Conservation (phyloP, 2,329 filamentous ascomycete genomes). For the Metarhizium sp. region DNA sequence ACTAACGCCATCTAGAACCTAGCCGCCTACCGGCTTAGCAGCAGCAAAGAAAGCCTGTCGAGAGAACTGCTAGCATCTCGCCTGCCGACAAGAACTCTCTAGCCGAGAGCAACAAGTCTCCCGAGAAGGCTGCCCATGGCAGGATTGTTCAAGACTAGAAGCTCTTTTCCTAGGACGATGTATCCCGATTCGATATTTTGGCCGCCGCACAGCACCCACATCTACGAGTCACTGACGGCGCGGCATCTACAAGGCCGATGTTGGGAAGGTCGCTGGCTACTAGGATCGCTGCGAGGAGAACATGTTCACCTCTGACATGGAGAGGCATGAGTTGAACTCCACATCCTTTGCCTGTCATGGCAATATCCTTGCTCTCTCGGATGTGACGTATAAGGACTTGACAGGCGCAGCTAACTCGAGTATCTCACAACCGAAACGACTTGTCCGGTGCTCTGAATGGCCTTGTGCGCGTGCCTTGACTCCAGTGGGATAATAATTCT, state of each 20-base stretch:
- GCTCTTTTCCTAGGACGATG: conserved; percentile 90
- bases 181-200: conserved; percentile 94
- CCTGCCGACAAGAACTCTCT: conserved; percentile 94
- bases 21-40: conserved; percentile 78
- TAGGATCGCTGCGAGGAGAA: conserved; percentile 83
- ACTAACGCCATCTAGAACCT: conserved; percentile 43
- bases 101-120: conserved; percentile 85
- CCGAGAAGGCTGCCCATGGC: conserved; percentile 94
- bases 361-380: conserved; percentile 74
- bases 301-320: conserved; percentile 69
- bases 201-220: conserved; percentile 82
- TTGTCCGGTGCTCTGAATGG: conserved; percentile 85
- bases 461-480: conserved; percentile 83
- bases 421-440: conserved; percentile 86
- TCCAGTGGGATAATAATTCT: conserved; percentile 94
- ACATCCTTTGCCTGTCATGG: conserved; percentile 99
- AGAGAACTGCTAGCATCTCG: conserved; percentile 92
- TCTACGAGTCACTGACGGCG: conserved; percentile 80
- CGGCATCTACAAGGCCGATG: conserved; percentile 85
- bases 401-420: conserved; percentile 94
- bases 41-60: conserved; percentile 90
- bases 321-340: conserved; percentile 75
- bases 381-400: conserved; percentile 75
- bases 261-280: conserved; percentile 94
- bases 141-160: conserved; percentile 94